A percentile compares a stretch with the other conserved stretches of the same genome.
phyloP scores from a whole-genome alignment of 2,329 filamentous ascomycete genomes.

The Aspergillus udagawae region DNA sequence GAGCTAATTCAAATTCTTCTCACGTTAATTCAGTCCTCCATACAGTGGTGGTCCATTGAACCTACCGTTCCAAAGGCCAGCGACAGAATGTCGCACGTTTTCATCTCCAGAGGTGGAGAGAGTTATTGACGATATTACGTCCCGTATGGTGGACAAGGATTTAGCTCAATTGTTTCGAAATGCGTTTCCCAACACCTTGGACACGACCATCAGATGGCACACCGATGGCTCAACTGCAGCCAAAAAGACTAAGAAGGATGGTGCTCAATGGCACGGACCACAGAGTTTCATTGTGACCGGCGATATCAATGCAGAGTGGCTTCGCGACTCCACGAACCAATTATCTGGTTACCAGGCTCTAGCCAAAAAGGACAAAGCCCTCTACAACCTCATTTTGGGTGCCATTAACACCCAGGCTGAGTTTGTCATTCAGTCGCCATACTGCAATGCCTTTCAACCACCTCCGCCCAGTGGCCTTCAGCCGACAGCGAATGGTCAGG shows the following conservation, averaged over 20 bases:
- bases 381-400: conserved; percentile 78
- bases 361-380: conserved; percentile 72
- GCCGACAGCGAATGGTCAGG: conserved; percentile 71
- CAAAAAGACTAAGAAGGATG: conserved; percentile 42
- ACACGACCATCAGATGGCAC: conserved; percentile 88
- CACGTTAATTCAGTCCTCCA: conserved; percentile 56
- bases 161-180: conserved; percentile 93
- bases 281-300: conserved; percentile 93
- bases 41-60: conserved; percentile 73
- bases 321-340: conserved; percentile 91
- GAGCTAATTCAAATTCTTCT: not conserved
- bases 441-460: conserved; percentile 98
- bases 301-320: conserved; percentile 90
- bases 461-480: conserved; percentile 75
- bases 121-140: conserved; percentile 78
- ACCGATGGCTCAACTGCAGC: conserved; percentile 53
- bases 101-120: conserved; percentile 79
- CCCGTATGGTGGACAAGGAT: conserved; percentile 76
- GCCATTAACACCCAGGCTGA: conserved; percentile 96
- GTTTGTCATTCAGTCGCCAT: conserved; percentile 89
- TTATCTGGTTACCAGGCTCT: conserved; percentile 83
- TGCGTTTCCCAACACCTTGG: conserved; percentile 84
- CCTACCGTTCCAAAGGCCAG: conserved; percentile 83
- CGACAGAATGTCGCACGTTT: conserved; percentile 80
- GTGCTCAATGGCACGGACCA: conserved; percentile 71